Conservation (phyloP, 2,329 filamentous ascomycete genomes). For the Tolypocladium pustulatum region DNA sequence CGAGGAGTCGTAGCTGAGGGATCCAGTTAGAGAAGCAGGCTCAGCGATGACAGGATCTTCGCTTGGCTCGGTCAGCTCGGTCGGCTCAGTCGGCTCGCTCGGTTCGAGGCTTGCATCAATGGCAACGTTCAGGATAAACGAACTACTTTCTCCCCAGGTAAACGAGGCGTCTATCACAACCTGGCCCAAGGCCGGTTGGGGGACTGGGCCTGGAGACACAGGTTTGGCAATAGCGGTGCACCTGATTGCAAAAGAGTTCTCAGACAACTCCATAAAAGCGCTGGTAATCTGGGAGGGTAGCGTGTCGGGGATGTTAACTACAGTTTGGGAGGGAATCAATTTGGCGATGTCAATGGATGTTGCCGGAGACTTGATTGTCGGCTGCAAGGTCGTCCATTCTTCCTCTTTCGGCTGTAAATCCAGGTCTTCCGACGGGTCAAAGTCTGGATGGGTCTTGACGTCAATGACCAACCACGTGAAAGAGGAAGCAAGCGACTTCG, state of each 20-base stretch:
- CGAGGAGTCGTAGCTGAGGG: conserved; percentile 1
- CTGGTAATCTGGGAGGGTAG: conserved; percentile 2
- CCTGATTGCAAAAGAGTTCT: conserved; percentile 1
- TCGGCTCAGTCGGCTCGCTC: too few species aligned
- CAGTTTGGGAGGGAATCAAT: conserved; percentile 1
- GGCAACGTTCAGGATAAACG: neutral
- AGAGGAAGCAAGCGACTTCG: neutral
- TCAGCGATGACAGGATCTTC: neutral
- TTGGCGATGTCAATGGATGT: conserved; percentile 1
- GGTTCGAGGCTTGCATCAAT: conserved; percentile 1
- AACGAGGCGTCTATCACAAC: conserved; percentile 2
- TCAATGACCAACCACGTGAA: neutral
- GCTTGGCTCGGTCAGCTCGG: neutral
- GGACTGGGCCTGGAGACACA: neutral
- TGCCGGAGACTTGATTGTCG: neutral
- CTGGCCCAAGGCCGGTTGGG: conserved; percentile 2
- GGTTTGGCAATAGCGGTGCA: conserved; percentile 1
- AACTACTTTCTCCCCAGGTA: conserved; percentile 1
- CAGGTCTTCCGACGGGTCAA: neutral
- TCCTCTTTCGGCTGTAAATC: conserved; percentile 1
- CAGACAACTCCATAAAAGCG: conserved; percentile 1
- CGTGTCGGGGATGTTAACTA: conserved; percentile 3
- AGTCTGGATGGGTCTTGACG: neutral
- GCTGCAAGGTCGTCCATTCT: neutral
- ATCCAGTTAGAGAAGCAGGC: conserved; percentile 1